phyloP scores from a whole-genome alignment of 768 basidiomycete species.

The Tylopilus balloui region DNA sequence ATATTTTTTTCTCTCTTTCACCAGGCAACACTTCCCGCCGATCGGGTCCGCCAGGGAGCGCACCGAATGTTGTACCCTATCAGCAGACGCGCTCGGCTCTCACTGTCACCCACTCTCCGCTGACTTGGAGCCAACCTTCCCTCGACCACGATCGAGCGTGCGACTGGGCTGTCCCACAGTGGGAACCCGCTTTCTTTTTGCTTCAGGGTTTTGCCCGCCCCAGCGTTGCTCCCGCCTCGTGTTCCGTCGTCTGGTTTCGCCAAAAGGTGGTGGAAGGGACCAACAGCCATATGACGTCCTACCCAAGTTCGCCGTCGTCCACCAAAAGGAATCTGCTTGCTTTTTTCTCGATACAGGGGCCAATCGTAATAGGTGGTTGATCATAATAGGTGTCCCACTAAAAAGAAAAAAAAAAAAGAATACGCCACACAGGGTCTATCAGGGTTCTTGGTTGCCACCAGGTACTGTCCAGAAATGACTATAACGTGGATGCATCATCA shows the following conservation, averaged over 20 bases:
- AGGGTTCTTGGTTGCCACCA: background rate
- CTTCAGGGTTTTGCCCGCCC: background rate
- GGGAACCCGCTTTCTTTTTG: slow-evolving; percentile 13
- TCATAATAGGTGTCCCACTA: background rate
- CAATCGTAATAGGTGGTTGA: background rate
- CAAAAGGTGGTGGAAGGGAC: background rate
- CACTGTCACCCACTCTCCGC: slow-evolving; percentile 12
- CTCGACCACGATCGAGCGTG: background rate
- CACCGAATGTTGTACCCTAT: background rate
- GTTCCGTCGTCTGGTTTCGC: background rate
- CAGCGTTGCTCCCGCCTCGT: slow-evolving; percentile 2
- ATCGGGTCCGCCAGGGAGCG: slow-evolving; percentile 1
- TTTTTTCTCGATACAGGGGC: slow-evolving; percentile 12
- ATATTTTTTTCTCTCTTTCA: slow-evolving; percentile 7
- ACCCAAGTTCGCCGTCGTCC: background rate
- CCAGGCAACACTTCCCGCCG: background rate
- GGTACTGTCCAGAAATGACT: slow-evolving; percentile 16
- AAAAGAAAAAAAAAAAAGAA: background rate
- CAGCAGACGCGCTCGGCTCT: background rate
- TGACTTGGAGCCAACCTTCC: slow-evolving; percentile 7
- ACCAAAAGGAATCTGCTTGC: background rate
- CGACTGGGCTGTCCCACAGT: slow-evolving; percentile 21
- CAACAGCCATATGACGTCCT: background rate
- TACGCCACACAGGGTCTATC: slow-evolving; percentile 23
- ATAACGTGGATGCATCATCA: slow-evolving; percentile 1